Evolutionary conservation across 1,139 yeast species (phyloP).

Genomic region (Hansenula sp.): DNA sequence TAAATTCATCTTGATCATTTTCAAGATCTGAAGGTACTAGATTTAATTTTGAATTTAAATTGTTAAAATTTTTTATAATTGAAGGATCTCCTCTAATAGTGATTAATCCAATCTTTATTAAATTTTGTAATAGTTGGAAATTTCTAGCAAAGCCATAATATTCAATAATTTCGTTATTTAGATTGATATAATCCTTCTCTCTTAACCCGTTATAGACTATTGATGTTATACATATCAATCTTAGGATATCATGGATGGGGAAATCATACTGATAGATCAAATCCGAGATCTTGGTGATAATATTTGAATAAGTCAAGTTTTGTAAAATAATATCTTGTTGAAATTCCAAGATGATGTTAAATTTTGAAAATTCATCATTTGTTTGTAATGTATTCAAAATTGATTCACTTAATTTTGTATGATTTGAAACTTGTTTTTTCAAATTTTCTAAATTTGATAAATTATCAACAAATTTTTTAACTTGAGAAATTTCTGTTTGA

Average conservation of each 20-base stretch:
- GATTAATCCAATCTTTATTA: slow-evolving; percentile 36
- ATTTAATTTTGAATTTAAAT: slow-evolving; percentile 22
- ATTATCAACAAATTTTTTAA: slow-evolving; percentile 68
- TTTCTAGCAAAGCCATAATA: slow-evolving; percentile 53
- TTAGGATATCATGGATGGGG: slow-evolving; percentile 36
- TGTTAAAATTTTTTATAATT: slow-evolving; percentile 28
- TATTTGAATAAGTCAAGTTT: slow-evolving; percentile 49
- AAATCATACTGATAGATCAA: slow-evolving; percentile 41
- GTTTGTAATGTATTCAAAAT: slow-evolving; percentile 52
- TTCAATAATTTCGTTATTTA: slow-evolving; percentile 48
- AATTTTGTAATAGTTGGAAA: slow-evolving; percentile 32
- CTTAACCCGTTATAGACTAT: slow-evolving; percentile 63
- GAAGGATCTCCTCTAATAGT: slow-evolving; percentile 24
- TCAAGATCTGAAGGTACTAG: slow-evolving; percentile 21
- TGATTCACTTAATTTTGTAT: slow-evolving; percentile 72
- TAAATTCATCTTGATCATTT: slow-evolving; percentile 18
- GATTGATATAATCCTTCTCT: slow-evolving; percentile 48
- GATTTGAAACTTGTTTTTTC: slow-evolving; percentile 69
- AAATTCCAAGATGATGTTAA: slow-evolving; percentile 57
- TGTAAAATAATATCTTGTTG: slow-evolving; percentile 70
- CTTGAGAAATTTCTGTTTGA: slow-evolving; percentile 58
- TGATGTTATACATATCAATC: slow-evolving; percentile 51
- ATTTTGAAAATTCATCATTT: slow-evolving; percentile 32
- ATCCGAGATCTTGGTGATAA: slow-evolving; percentile 43
- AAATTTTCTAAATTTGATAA: slow-evolving; percentile 64